These are phyloP conservation scores for Sporisorium sorghi DNA, from an alignment of 1,284 basidiomycete genomes.

Conservation along the genomic window DNA sequence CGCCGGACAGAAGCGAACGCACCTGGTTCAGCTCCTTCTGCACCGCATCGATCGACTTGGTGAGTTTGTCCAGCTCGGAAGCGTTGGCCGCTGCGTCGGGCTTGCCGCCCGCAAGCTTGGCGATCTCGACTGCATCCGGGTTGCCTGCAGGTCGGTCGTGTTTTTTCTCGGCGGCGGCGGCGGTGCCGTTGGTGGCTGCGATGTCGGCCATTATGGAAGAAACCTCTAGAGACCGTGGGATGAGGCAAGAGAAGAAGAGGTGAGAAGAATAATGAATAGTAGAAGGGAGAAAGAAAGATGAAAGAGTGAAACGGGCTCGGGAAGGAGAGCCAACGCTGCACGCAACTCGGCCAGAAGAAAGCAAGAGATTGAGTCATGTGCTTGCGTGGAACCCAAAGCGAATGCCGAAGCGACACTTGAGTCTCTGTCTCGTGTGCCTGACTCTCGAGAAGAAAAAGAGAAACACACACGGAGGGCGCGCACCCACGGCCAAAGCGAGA, in stretches of 20 bases:
- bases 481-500: too few relatives aligned
- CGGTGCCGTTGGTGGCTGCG: constrained; percentile 12
- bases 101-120: constrained; percentile 64
- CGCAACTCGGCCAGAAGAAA: too few relatives aligned
- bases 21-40: constrained; percentile 73
- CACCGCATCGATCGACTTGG: constrained; percentile 59
- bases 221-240: neutral
- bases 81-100: constrained; percentile 63
- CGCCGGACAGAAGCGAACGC: constrained; percentile 74
- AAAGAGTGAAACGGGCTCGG: too few relatives aligned
- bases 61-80: constrained; percentile 63
- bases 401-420: too few relatives aligned
- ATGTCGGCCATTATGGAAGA: constrained; percentile 40
- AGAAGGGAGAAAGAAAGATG: neutral
- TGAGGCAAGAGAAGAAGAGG: neutral
- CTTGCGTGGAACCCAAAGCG: too few relatives aligned
- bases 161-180: constrained; percentile 21
- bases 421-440: too few relatives aligned
- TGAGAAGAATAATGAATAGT: neutral
- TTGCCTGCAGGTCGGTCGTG: constrained; percentile 47
- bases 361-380: too few relatives aligned
- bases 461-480: too few relatives aligned
- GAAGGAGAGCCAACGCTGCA: neutral
- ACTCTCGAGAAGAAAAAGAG: too few relatives aligned
- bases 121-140: constrained; percentile 60